Evolutionary conservation across 768 basidiomycete genomes (phyloP), one percentile per base, ranked within the genome.

Genomic region (Lactarius evosmus): DNA sequence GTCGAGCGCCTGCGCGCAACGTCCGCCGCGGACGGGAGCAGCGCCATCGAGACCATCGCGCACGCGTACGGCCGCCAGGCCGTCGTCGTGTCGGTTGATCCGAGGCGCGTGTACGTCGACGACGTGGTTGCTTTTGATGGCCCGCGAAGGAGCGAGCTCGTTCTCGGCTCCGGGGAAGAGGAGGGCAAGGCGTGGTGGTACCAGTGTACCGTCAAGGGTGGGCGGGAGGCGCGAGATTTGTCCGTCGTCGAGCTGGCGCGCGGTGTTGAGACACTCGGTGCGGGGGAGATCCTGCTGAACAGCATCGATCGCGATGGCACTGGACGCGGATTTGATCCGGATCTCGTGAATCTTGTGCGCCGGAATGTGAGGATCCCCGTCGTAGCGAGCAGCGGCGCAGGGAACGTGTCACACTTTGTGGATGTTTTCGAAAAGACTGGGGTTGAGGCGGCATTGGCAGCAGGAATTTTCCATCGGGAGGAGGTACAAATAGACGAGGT

Each of bases 31-130:
- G 85, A 88, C 62, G 91, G 91, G 14, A 84, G 82, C 55, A 94
- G 93, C 68, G 91, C 89, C 17, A 97, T 99, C 70, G 95, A 97
- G 78, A 88, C 87, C 9, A 98, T 99, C 71, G 91, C 95, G 3
- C 80, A 80, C 56, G 85, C 82, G 54, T 99, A 99, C 74, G 97
- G 97, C 6, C 82, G 85, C n/a, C 95, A 98, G 72, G 97, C 97
- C 3, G 95, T 99, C 58, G 97, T 99, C 46, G 95, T 99, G 41
- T 98, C 96, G 44, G 84, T 98, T 68, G 97, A 99, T 77, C 97
- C 97, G 7, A 86, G 86, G 68, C 79, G 94, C 59, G 89, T 86
- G 19, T 95, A 91, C 75, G 87, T 96, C 70, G 82, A 90, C 67
- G 61, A 55, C 25, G 40, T 27, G 16, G 74, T 79, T 0, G 72